Evolutionary conservation across 2,329 filamentous ascomycete species (phyloP), one percentile per base, ranked within the genome.

Genomic region (Dothistroma pini): DNA sequence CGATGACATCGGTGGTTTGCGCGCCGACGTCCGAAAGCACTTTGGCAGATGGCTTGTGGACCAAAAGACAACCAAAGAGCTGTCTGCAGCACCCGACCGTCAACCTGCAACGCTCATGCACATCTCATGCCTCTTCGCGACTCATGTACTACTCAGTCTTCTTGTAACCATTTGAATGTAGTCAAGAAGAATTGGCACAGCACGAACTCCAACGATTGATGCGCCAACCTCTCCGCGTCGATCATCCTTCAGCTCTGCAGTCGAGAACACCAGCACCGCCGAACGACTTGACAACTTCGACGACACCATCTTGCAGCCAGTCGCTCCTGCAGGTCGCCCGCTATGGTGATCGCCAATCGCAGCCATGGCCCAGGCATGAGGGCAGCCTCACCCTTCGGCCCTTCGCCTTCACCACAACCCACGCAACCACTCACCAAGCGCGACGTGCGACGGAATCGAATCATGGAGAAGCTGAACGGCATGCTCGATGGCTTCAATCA

Each of bases 401-500:
- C 57, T 19, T 69, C 69, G 48, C 63, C 75, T 55, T 78, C 78
- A 14, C 78, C 80, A 61, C 79, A 78, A 61, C 76, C 76, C 35
- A 29, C 25, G 11, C 79, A 78, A 60, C 80, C 78, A 22, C 71
- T 84, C 52, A 93, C 91, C 47, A 97, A 97, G 80, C 86, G 91
- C 75, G 93, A 97, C 78, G 95, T 96, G 76, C 88, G 93, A 73
- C 88, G 92, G 64, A 90, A 90, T 70, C 86, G 88, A 70, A 86
- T 97, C 63, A 86, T 87, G 67, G 92, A 96, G 63, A 88, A 89
- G 65, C 84, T 96, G 7, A 83, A 86, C 47, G 84, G 87, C 59
- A 86, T 97, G 76, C 87, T 88, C 58, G 86, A 89, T 57, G 87
- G 87, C 67, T 93, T 96, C 76, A 85, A 86, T 65, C 85, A 88